Conservation (phyloP, 371 early-diverging fungal genomes). For the Apophysomyces variabilis region DNA sequence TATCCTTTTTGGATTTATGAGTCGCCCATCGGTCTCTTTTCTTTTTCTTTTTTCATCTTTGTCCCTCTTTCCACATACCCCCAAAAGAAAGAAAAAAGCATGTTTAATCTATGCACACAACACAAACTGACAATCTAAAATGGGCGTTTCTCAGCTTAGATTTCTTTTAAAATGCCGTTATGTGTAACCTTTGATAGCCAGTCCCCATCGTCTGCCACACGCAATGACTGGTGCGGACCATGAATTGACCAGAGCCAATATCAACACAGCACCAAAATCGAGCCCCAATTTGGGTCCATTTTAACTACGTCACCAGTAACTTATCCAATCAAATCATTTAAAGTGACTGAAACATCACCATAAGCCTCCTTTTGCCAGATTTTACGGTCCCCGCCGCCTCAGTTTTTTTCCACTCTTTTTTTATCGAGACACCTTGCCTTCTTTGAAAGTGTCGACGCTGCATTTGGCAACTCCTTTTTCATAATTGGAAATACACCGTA, state of each 20-base stretch:
- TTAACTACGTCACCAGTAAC: conserved; percentile 1
- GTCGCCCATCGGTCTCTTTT: too few relatives aligned
- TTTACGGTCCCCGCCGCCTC: conserved; percentile 3
- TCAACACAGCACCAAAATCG: neutral
- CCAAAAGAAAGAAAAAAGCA: too few relatives aligned
- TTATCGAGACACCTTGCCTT: conserved; percentile 11
- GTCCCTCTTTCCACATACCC: too few relatives aligned
- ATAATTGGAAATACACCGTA: conserved; percentile 10
- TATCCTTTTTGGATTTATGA: too few relatives aligned
- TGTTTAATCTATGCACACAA: too few relatives aligned
- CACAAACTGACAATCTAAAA: neutral
- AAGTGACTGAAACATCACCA: conserved; percentile 9
- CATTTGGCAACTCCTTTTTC: conserved; percentile 23
- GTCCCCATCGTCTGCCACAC: neutral
- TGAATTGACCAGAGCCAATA: neutral
- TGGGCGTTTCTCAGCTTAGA: neutral
- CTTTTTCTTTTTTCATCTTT: too few relatives aligned
- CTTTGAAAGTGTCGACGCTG: conserved; percentile 9
- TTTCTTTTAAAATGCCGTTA: neutral
- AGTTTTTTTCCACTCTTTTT: conserved; percentile 9
- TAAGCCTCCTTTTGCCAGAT: conserved; percentile 8
- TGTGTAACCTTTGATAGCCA: neutral
- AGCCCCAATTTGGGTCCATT: neutral
- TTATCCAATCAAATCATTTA: neutral
- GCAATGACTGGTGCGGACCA: neutral